A percentile compares a stretch with the other conserved stretches of the same genome.
phyloP scores from a whole-genome alignment of 2,329 filamentous ascomycete genomes.

The Rasamsonia emersonii region DNA sequence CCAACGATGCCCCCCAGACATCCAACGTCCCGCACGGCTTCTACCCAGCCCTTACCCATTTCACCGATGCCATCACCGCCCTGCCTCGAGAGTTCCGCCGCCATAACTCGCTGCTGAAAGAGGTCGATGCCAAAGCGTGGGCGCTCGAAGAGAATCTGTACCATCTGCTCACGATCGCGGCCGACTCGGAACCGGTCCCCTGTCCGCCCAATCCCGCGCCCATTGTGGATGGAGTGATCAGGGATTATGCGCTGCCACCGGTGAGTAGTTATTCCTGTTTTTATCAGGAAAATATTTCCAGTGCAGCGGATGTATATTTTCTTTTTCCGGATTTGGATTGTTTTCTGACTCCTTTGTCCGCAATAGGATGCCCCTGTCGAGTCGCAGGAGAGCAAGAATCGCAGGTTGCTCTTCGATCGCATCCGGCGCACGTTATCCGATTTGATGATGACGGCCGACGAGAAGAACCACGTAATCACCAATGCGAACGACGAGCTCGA shows the following conservation, averaged over 20 bases:
- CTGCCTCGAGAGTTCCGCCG: constrained; percentile 90
- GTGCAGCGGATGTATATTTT: too few relatives aligned
- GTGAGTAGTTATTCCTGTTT: constrained; percentile 14
- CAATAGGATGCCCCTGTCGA: constrained; percentile 23
- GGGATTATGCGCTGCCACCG: constrained; percentile 24
- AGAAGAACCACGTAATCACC: constrained; percentile 94
- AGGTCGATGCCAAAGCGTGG: constrained; percentile 95
- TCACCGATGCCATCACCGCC: constrained; percentile 85
- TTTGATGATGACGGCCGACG: constrained; percentile 83
- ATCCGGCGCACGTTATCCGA: constrained; percentile 71
- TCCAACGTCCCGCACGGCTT: constrained; percentile 40
- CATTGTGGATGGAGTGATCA: constrained; percentile 24
- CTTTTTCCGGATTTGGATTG: constrained; percentile 1
- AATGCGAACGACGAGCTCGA: constrained; percentile 85
- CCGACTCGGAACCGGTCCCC: constrained; percentile 24
- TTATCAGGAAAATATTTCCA: neutral
- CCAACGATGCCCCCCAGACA: constrained; percentile 19
- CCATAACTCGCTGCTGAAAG: constrained; percentile 91
- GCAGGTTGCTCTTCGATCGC: constrained; percentile 66
- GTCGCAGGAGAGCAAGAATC: constrained; percentile 27
- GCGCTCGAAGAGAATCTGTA: constrained; percentile 75
- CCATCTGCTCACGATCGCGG: constrained; percentile 52
- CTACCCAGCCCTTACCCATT: constrained; percentile 61
- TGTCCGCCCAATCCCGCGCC: constrained; percentile 27
- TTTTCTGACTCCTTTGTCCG: constrained; percentile 5